Conservation (phyloP, 1,284 basidiomycete species). For the Afroboletus lepidellus region DNA sequence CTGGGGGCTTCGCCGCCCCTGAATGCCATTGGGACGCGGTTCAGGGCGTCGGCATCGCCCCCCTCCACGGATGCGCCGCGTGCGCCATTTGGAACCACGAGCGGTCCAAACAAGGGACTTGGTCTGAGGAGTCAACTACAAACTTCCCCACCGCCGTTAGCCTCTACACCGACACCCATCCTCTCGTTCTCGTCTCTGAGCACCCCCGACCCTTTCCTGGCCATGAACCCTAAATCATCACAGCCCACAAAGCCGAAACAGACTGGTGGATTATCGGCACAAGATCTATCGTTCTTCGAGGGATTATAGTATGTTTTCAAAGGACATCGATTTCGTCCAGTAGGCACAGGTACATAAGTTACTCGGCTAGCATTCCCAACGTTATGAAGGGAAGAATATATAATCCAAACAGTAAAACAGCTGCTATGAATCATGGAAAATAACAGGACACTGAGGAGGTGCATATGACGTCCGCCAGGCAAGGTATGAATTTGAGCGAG, state of each 20-base stretch:
- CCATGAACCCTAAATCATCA: constrained; percentile 3
- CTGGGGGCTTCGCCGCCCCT: background rate
- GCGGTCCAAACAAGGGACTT: constrained; percentile 1
- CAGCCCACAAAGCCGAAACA: constrained; percentile 29
- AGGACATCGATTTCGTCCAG: background rate
- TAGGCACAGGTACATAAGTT: background rate
- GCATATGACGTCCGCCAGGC: constrained; percentile 1
- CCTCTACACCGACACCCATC: constrained; percentile 8
- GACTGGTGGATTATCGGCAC: constrained; percentile 57
- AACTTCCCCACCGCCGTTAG: constrained; percentile 2
- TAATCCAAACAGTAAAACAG: background rate
- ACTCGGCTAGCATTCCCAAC: background rate
- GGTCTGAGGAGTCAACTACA: constrained; percentile 7
- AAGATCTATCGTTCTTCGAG: constrained; percentile 77
- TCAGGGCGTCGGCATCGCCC: background rate
- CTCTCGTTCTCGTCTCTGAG: constrained; percentile 11
- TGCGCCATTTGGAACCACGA: background rate
- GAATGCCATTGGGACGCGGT: background rate
- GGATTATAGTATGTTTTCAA: constrained; percentile 42
- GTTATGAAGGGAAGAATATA: background rate
- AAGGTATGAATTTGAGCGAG: constrained; percentile 7
- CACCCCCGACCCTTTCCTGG: background rate
- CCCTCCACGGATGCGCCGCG: background rate
- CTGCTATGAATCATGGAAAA: background rate
- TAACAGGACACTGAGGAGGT: background rate